phyloP scores from a whole-genome alignment of 441 rosid species.

The Erodium trifolium region DNA sequence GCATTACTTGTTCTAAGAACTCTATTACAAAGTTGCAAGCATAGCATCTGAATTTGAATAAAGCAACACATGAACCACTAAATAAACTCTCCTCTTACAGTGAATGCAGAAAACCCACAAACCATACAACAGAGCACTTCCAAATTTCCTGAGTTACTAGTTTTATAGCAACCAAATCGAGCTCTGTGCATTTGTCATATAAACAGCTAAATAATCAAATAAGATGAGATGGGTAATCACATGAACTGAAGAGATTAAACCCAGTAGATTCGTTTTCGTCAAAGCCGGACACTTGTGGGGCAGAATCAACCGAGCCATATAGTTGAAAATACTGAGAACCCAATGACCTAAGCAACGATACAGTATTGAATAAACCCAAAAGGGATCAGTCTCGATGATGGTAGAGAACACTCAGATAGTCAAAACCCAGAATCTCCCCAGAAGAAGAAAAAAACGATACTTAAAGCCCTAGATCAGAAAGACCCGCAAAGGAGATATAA shows the following conservation, averaged over 20 bases:
- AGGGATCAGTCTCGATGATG: conserved; percentile 1
- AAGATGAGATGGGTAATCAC: conserved; percentile 45
- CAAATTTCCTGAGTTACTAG: not conserved
- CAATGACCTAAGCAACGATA: conserved; percentile 1
- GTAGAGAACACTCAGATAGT: conserved; percentile 20
- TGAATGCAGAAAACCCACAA: not conserved
- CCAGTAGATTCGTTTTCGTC: conserved; percentile 51
- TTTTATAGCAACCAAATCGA: conserved; percentile 14
- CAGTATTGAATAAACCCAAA: not conserved
- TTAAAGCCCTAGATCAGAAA: conserved; percentile 14
- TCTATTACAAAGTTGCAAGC: not conserved
- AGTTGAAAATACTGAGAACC: conserved; percentile 8
- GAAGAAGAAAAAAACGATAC: not conserved
- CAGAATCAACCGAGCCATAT: conserved; percentile 77
- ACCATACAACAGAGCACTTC: conserved; percentile 2
- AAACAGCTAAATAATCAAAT: conserved; percentile 8
- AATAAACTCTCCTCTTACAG: not conserved
- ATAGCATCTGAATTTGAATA: not conserved
- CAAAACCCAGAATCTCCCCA: conserved; percentile 14
- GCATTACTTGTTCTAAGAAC: not conserved
- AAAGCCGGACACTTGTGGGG: conserved; percentile 73
- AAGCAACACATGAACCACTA: not conserved
- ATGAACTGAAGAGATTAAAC: conserved; percentile 66
- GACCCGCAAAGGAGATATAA: conserved; percentile 21
- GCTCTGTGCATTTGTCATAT: not conserved